Conservation (phyloP, 2,329 filamentous ascomycete genomes). For the Penicillium thymicola region DNA sequence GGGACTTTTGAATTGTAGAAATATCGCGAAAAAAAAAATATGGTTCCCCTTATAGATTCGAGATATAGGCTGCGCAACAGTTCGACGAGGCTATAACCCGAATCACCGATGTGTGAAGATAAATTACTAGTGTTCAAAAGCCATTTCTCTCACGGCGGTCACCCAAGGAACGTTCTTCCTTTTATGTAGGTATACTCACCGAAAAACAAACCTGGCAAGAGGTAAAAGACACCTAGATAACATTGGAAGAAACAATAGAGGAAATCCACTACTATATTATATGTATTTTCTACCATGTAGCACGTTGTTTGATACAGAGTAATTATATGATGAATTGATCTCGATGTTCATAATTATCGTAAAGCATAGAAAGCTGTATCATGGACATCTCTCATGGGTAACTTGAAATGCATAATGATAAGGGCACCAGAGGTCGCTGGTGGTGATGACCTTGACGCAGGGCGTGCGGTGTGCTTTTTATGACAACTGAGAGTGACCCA, state of each 20-base stretch:
- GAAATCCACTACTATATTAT: background rate
- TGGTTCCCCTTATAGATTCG: background rate
- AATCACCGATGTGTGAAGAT: background rate
- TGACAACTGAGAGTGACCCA: background rate
- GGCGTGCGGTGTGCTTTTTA: background rate
- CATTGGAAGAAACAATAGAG: background rate
- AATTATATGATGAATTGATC: no score
- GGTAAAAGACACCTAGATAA: background rate
- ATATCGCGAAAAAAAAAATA: background rate
- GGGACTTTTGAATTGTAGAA: background rate
- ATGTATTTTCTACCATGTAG: background rate
- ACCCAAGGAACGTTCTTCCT: no score
- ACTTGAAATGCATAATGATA: background rate
- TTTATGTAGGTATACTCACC: no score
- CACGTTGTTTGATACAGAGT: background rate
- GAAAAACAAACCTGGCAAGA: no score
- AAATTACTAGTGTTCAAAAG: no score
- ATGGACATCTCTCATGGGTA: background rate
- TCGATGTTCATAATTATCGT: background rate
- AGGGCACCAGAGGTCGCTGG: background rate
- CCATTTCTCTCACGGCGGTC: no score
- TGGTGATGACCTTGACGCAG: background rate
- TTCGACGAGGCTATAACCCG: background rate
- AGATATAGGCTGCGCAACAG: background rate
- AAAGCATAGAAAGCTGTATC: background rate